A percentile compares a stretch with the other conserved stretches of the same genome.
These are phyloP conservation scores for Litsea cubeba DNA, from an alignment of 164 flowering plant species.

Conservation along the genomic window DNA sequence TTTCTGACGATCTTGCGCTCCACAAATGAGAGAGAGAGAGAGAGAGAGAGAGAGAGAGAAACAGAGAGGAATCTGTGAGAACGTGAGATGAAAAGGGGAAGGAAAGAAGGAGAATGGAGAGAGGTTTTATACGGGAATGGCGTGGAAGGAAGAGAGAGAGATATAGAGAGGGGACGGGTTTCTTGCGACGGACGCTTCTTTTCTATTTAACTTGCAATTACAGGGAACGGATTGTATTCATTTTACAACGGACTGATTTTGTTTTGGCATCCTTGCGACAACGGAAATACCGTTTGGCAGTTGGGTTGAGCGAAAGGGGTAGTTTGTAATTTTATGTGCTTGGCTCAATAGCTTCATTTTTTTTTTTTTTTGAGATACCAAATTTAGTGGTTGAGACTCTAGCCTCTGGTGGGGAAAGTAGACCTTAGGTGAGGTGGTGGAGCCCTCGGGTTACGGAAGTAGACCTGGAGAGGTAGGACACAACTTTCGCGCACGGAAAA, in stretches of 20 bases:
- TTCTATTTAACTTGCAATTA: not conserved
- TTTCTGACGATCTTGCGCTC: not conserved
- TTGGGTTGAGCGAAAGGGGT: not conserved
- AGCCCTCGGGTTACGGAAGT: too few relatives aligned
- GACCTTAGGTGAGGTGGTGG: too few relatives aligned
- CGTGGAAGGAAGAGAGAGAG: constrained; percentile 7
- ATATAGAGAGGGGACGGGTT: constrained; percentile 5
- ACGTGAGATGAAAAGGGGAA: constrained; percentile 24
- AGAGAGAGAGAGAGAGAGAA: constrained; percentile 6
- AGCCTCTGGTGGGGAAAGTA: too few relatives aligned
- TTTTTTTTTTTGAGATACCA: too few relatives aligned
- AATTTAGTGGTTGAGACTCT: too few relatives aligned
- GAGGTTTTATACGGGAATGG: not conserved
- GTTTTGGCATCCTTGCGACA: not conserved
- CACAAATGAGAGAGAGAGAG: constrained; percentile 8
- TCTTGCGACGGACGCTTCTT: constrained; percentile 35
- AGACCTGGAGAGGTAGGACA: too few relatives aligned
- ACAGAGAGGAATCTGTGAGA: constrained; percentile 13
- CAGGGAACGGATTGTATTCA: not conserved
- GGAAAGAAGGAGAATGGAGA: constrained; percentile 7
- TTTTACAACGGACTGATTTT: not conserved
- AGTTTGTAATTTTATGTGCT: too few relatives aligned
- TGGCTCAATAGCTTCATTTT: too few relatives aligned
- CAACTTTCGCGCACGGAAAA: too few relatives aligned
- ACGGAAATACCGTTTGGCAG: constrained; percentile 14